A percentile compares a stretch with the other conserved stretches of the same genome.
phyloP scores from a whole-genome alignment of 305 asterid genomes.

The Fraxinus greggii region DNA sequence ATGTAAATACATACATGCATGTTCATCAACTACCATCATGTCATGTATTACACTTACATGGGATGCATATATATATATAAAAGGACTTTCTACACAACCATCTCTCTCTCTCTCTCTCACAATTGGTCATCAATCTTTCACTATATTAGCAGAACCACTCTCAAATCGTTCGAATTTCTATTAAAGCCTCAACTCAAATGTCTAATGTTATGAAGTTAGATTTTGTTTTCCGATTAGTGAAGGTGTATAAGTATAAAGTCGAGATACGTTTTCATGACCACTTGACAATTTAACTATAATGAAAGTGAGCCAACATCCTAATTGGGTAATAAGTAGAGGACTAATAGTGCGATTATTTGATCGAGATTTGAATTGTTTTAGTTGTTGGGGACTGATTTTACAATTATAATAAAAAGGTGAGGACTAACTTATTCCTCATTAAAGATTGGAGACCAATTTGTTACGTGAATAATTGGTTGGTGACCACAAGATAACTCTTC shows the following conservation, averaged over 20 bases:
- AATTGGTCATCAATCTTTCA: not conserved
- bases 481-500: not conserved
- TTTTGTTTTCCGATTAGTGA: not conserved
- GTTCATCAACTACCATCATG: not conserved
- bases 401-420: not conserved
- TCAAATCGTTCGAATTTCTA: not conserved
- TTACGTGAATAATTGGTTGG: not conserved
- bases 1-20: conserved; percentile 2
- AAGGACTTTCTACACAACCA: no score
- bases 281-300: not conserved
- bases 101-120: no score
- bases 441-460: not conserved
- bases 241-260: not conserved
- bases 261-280: not conserved
- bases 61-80: not conserved
- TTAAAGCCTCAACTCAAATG: not conserved
- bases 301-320: not conserved
- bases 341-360: not conserved
- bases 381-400: not conserved
- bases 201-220: not conserved
- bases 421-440: not conserved
- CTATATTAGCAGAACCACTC: not conserved
- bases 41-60: not conserved
- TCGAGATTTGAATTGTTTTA: not conserved
- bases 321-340: not conserved